A percentile compares a stretch with the other conserved stretches of the same genome.
phyloP scores from a whole-genome alignment of 1,284 basidiomycete species.

The Apiotrichum akiyoshidainum region DNA sequence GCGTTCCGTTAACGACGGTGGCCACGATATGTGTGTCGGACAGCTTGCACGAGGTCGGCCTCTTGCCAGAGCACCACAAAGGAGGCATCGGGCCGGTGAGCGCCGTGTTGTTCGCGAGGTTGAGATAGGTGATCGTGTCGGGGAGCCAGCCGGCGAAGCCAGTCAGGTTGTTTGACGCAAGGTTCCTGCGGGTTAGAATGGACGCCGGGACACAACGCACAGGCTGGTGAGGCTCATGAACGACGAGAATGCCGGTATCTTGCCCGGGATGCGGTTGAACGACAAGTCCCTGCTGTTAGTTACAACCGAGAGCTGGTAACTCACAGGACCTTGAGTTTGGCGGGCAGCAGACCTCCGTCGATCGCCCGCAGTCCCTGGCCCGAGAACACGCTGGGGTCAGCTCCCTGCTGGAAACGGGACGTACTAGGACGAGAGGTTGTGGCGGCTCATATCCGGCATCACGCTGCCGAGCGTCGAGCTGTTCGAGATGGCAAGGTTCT shows the following conservation, averaged over 20 bases:
- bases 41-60: not conserved
- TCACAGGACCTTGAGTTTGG: not conserved
- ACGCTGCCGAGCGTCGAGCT: slow-evolving; percentile 10
- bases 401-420: slow-evolving; percentile 5
- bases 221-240: slow-evolving; percentile 34
- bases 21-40: not conserved
- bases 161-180: slow-evolving; percentile 6
- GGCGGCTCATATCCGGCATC: slow-evolving; percentile 3
- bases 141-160: not conserved
- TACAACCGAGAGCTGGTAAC: not conserved
- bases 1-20: not conserved
- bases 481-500: not conserved
- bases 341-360: not conserved
- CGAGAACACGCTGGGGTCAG: not conserved
- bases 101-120: slow-evolving; percentile 1
- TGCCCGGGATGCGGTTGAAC: slow-evolving; percentile 38
- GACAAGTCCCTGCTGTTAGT: slow-evolving; percentile 38
- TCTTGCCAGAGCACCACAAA: not conserved
- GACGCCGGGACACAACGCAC: slow-evolving; percentile 6
- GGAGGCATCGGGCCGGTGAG: slow-evolving; percentile 1
- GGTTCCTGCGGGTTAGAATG: slow-evolving; percentile 3
- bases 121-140: not conserved
- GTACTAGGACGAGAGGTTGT: slow-evolving; percentile 38
- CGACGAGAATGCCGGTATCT: slow-evolving; percentile 29
- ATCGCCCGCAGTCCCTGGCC: not conserved